A percentile compares a stretch with the other conserved stretches of the same genome.
These are phyloP conservation scores for Toxicodendron radicans DNA, from an alignment of 345 rosid genomes.

Conservation along the genomic window DNA sequence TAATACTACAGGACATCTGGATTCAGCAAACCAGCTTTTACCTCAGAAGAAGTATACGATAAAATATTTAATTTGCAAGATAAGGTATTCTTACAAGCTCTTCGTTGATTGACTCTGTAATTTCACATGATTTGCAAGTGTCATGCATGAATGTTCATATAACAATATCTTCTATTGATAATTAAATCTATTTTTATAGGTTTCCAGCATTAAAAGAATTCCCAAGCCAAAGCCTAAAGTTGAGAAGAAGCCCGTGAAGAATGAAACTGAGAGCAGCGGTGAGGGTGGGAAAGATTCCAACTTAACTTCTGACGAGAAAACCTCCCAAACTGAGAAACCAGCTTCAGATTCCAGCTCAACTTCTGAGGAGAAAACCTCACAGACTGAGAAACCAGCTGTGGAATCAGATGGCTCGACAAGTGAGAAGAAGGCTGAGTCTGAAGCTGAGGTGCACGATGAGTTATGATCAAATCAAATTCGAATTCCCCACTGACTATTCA, in stretches of 20 bases:
- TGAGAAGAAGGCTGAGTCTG: slow-evolving; percentile 26
- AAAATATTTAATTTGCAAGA: slow-evolving; percentile 69
- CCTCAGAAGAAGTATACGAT: slow-evolving; percentile 70
- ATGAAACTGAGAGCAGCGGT: slow-evolving; percentile 44
- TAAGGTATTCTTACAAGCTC: slow-evolving; percentile 48
- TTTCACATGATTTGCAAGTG: not conserved
- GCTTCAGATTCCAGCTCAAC: slow-evolving; percentile 20
- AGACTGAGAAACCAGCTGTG: slow-evolving; percentile 30
- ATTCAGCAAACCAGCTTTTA: slow-evolving; percentile 61
- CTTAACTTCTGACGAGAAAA: slow-evolving; percentile 34
- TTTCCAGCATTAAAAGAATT: slow-evolving; percentile 55
- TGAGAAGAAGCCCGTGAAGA: slow-evolving; percentile 74
- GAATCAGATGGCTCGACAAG: slow-evolving; percentile 26
- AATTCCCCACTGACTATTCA: slow-evolving; percentile 6
- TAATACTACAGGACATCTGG: slow-evolving; percentile 49
- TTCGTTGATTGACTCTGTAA: not conserved
- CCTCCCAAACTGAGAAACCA: slow-evolving; percentile 26
- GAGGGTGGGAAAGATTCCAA: slow-evolving; percentile 32
- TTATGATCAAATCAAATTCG: slow-evolving; percentile 35
- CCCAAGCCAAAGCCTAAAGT: slow-evolving; percentile 92
- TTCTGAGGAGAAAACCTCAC: slow-evolving; percentile 26
- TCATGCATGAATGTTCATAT: not conserved
- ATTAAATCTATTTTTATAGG: slow-evolving; percentile 37
- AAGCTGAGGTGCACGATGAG: slow-evolving; percentile 57
- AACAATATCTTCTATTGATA: not conserved